A percentile compares a stretch with the other conserved stretches of the same genome.
phyloP scores from a whole-genome alignment of 345 rosid species.

The Salix suchowensis region DNA sequence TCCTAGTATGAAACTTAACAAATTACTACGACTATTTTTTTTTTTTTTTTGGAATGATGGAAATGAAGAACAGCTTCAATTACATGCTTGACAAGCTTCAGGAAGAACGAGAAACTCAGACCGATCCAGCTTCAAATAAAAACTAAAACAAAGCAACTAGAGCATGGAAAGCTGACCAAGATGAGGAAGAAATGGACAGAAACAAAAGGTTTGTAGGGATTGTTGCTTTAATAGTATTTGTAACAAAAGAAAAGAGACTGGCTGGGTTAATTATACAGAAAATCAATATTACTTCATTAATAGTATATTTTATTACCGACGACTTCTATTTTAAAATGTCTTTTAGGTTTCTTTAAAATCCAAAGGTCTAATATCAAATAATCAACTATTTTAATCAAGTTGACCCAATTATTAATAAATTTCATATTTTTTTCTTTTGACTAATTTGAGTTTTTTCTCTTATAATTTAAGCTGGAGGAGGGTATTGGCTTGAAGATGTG shows the following conservation, averaged over 20 bases:
- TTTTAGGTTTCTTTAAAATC: neutral
- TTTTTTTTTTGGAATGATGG: constrained; percentile 14
- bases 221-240: too few species aligned
- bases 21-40: neutral
- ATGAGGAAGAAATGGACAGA: neutral
- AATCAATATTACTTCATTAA: too few species aligned
- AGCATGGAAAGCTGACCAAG: neutral
- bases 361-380: neutral
- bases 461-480: too few species aligned
- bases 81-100: constrained; percentile 54
- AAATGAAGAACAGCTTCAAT: neutral
- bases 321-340: neutral
- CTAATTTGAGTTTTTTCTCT: neutral
- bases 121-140: constrained; percentile 26
- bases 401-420: neutral
- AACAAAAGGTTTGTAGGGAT: too few species aligned
- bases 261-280: neutral
- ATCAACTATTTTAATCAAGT: neutral
- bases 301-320: neutral
- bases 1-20: neutral
- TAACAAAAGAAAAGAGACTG: neutral
- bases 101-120: constrained; percentile 12
- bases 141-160: neutral
- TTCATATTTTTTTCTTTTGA: too few species aligned
- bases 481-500: too few species aligned